Percentiles rank a stretch among this genome's conserved stretches.
Conservation (phyloP, 1,139 yeast genomes). For the Kurtzmaniella quercitrusa region DNA sequence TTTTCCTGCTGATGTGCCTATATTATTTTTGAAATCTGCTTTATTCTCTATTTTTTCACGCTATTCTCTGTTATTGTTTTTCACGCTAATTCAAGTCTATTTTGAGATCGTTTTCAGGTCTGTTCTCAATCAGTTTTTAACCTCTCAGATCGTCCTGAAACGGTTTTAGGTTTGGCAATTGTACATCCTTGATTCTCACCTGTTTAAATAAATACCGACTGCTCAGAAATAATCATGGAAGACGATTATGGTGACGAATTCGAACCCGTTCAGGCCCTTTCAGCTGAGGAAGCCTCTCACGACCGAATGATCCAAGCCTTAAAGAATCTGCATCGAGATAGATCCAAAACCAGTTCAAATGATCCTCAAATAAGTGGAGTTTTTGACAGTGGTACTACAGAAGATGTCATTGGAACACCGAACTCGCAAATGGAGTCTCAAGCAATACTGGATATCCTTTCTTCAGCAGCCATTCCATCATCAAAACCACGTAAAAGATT, state of each 20-base stretch:
- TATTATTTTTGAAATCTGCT: not conserved
- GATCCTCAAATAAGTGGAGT: not conserved
- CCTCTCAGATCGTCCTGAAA: too few species aligned
- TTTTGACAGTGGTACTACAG: not conserved
- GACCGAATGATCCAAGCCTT: slow-evolving; percentile 12
- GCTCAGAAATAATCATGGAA: slow-evolving; percentile 6
- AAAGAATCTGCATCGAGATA: not conserved
- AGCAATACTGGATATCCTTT: slow-evolving; percentile 3
- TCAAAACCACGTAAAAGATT: not conserved
- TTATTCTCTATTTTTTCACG: not conserved
- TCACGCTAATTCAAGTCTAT: too few species aligned
- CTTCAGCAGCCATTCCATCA: slow-evolving; percentile 5
- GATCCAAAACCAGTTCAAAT: not conserved
- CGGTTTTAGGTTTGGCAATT: too few species aligned
- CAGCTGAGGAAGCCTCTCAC: slow-evolving; percentile 17
- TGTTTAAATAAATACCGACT: not conserved
- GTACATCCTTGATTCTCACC: too few species aligned
- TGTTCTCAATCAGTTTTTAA: too few species aligned
- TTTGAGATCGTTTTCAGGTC: too few species aligned
- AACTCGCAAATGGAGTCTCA: not conserved
- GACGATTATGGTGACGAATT: slow-evolving; percentile 31
- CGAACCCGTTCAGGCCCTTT: slow-evolving; percentile 21
- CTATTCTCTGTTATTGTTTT: not conserved
- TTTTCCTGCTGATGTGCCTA: not conserved
- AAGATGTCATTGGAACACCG: not conserved